Evolutionary conservation across 495 filamentous ascomycete genomes (phyloP).

Genomic region (Chaetomium cochliodes): DNA sequence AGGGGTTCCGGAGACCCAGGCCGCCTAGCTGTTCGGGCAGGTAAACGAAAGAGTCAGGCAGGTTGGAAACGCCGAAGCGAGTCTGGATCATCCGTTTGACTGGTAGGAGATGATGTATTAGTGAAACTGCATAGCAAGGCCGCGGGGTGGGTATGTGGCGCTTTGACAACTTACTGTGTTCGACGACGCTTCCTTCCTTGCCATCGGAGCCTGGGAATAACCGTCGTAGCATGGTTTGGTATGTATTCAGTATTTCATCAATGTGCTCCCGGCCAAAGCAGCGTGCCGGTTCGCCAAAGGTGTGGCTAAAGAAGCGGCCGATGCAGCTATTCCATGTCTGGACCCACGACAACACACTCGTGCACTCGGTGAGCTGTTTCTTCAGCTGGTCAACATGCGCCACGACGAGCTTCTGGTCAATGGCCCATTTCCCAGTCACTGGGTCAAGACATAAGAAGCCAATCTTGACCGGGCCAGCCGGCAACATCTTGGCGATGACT

Average conservation of each 20-base stretch:
- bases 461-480: conserved; percentile 59
- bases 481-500: conserved; percentile 39
- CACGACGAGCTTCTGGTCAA: conserved; percentile 62
- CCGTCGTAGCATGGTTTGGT: conserved; percentile 55
- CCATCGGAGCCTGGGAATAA: conserved; percentile 39
- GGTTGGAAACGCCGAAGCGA: conserved; percentile 52
- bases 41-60: conserved; percentile 66
- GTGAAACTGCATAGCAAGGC: neutral
- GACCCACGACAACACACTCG: conserved; percentile 62
- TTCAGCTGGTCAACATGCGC: conserved; percentile 61
- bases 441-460: conserved; percentile 61
- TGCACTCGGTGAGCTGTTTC: conserved; percentile 53
- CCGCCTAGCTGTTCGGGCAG: conserved; percentile 55
- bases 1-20: conserved; percentile 56
- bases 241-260: conserved; percentile 59
- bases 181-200: conserved; percentile 28
- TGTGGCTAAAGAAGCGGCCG: conserved; percentile 62
- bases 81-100: conserved; percentile 53
- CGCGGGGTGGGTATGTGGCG: neutral
- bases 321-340: conserved; percentile 67
- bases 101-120: neutral
- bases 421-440: conserved; percentile 54
- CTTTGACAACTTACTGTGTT: conserved; percentile 34
- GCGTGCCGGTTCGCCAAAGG: conserved; percentile 63
- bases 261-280: conserved; percentile 65